These are phyloP conservation scores for Theileria sp. DNA, from an alignment of 169 alveolate species.

Conservation along the genomic window DNA sequence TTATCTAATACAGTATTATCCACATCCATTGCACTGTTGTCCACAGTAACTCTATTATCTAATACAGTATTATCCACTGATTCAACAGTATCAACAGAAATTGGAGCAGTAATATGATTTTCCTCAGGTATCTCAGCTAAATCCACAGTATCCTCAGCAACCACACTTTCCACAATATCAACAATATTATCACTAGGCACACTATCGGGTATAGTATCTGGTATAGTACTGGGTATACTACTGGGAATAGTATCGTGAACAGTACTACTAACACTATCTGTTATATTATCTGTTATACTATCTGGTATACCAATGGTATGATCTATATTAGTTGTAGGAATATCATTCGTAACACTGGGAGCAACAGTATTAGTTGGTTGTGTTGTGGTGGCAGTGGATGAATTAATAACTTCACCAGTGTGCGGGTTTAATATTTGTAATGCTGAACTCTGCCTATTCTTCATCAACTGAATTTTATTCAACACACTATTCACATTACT, in stretches of 20 bases:
- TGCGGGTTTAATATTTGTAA: slow-evolving; percentile 52
- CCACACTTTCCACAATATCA: too few relatives aligned
- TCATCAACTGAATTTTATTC: not conserved
- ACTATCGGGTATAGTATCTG: too few relatives aligned
- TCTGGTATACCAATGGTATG: too few relatives aligned
- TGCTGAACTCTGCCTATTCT: slow-evolving; percentile 52
- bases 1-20: not conserved
- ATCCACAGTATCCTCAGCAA: too few relatives aligned
- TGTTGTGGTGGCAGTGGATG: not conserved
- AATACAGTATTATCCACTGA: not conserved
- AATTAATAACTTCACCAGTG: slow-evolving; percentile 59
- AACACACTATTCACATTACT: not conserved
- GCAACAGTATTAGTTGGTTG: not conserved
- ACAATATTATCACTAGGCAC: too few relatives aligned
- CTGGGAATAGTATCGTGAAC: too few relatives aligned
- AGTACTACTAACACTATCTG: too few relatives aligned
- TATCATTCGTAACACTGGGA: not conserved
- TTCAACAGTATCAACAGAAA: too few relatives aligned
- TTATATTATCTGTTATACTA: too few relatives aligned
- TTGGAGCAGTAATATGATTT: too few relatives aligned
- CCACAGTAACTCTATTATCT: not conserved
- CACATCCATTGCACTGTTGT: not conserved
- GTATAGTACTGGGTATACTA: too few relatives aligned
- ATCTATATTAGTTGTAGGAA: not conserved
- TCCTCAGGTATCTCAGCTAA: too few relatives aligned